phyloP scores from a whole-genome alignment of 164 flowering plant species.

The Chimonanthus praecox region DNA sequence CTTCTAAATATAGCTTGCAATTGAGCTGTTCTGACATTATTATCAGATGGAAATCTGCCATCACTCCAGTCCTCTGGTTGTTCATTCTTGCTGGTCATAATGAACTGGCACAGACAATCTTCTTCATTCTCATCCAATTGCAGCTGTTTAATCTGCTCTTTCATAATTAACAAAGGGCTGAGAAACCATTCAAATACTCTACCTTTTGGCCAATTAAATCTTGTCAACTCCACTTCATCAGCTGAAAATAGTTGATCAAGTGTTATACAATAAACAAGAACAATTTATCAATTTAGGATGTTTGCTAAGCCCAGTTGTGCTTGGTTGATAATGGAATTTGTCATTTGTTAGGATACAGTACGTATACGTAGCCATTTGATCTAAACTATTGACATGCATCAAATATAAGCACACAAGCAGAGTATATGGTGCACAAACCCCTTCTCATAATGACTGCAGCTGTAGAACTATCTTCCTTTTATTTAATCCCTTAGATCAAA shows the following conservation, averaged over 20 bases:
- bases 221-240: conserved; percentile 60
- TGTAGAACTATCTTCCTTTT: no score
- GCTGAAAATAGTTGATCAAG: conserved; percentile 31
- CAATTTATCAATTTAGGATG: neutral
- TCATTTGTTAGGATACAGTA: no score
- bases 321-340: no score
- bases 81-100: conserved; percentile 47
- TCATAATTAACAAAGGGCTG: conserved; percentile 69
- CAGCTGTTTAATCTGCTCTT: conserved; percentile 77
- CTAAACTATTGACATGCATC: no score
- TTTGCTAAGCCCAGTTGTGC: neutral
- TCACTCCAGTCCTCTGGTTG: conserved; percentile 73
- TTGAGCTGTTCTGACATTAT: conserved; percentile 66
- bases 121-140: conserved; percentile 60
- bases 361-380: no score
- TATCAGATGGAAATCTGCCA: conserved; percentile 57
- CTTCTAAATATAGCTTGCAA: conserved; percentile 81
- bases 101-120: conserved; percentile 44
- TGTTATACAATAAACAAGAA: neutral
- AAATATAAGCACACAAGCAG: no score
- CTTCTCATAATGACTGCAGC: no score
- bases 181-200: conserved; percentile 79
- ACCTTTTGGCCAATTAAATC: conserved; percentile 56
- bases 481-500: no score
- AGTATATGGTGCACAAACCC: no score